Evolutionary conservation across 305 asterid species (phyloP).

Genomic region (Salvia sclarea): DNA sequence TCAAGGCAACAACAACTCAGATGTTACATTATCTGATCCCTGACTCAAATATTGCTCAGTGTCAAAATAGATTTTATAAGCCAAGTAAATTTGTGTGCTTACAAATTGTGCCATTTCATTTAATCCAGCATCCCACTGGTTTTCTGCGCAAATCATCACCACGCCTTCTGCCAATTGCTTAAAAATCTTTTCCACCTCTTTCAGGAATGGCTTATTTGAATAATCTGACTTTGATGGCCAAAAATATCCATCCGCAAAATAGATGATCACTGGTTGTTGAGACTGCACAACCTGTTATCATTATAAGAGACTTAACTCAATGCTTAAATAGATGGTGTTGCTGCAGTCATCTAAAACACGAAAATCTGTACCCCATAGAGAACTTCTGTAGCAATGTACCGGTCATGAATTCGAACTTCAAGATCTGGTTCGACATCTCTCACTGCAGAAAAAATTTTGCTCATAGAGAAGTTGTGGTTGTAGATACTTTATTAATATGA

Average conservation of each 20-base stretch:
- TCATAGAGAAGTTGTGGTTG: too few relatives aligned
- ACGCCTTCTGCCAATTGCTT: background rate
- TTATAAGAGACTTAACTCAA: too few relatives aligned
- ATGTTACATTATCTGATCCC: too few relatives aligned
- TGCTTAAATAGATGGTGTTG: too few relatives aligned
- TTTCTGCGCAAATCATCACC: background rate
- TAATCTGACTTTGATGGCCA: background rate
- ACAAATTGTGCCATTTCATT: too few relatives aligned
- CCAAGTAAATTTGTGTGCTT: too few relatives aligned
- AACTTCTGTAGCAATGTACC: background rate
- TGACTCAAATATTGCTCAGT: too few relatives aligned
- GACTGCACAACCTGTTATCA: conserved; percentile 8
- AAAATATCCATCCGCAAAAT: conserved; percentile 7
- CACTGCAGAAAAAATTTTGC: background rate
- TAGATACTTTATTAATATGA: too few relatives aligned
- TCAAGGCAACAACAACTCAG: too few relatives aligned
- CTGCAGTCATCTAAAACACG: conserved; percentile 15
- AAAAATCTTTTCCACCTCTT: background rate
- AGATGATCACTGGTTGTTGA: background rate
- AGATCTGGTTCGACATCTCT: background rate
- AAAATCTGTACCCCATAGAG: conserved; percentile 42
- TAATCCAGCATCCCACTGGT: background rate
- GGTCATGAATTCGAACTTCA: background rate
- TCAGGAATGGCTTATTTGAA: background rate
- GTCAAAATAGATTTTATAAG: too few relatives aligned